Evolutionary conservation across 441 rosid genomes (phyloP), one percentile per base, ranked within the genome.

Genomic region (Erodium moschatum): DNA sequence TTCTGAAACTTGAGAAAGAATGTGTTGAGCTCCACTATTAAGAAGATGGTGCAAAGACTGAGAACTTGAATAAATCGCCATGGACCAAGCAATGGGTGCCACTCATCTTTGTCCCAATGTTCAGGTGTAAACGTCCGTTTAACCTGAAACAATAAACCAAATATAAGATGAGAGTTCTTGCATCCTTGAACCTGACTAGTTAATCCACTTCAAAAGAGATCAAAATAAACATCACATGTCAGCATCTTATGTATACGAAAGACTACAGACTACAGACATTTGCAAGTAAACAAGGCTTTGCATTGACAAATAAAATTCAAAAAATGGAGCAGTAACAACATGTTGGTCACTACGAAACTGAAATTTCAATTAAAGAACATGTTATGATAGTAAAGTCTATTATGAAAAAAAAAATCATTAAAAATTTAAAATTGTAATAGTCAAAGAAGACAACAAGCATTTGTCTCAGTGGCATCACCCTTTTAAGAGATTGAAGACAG

Each of bases 91-190:
- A 95, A 75, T 2, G 99, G 99, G 70, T 89, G 97, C 99, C 99
- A 92, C 76, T 95, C 99, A 75, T 95, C 98, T 79, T 89, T 95
- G 70, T 95, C 99, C 98, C 99, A 95, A 13, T 92, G 97, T 19
- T 98, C 98, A 65, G 99, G 99, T 66, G 99, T 95, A 64, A 95
- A 64, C 63, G 99, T 90, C 70, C 97, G 81, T 78, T 86, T 92
- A 42, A 95, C 91, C 99, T 95, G 80, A 40, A 20, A 76, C 73
- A 2, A 2, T 29, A 29, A 29, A 29, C 31, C 2, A 29, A 29
- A 29, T 29, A 29, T 29, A 29, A 29, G 31, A 29, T 29, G 31
- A 3, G 31, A 29, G 31, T 29, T 29, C 3, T 29, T 29, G 31
- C 31, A 29, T 29, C 31, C 31, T 29, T 38, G 44, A 29, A 29